Base-by-base conservation (phyloP, 768 basidiomycete species). In the Boletus insuetus region DNA sequence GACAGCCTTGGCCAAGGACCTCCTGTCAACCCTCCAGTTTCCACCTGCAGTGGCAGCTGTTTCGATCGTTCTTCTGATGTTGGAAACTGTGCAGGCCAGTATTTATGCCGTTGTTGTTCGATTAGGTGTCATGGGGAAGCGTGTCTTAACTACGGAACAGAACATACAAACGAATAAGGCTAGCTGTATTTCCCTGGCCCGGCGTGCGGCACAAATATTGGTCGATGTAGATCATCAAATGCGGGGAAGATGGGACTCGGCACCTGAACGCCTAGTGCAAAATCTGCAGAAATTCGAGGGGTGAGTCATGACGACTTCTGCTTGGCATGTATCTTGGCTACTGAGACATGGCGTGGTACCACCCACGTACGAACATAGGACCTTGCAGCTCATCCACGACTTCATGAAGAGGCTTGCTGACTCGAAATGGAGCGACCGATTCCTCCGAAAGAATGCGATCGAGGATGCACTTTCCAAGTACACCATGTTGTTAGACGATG, bases 81-180 rank as follows among this genome's bases (percentile, higher is more conserved):
- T 80, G 48, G 67, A 80, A 58, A 79, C 77, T 0, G 64, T 79
- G 20, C 76, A 81, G 70, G 79, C 77, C 43, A 60, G 69, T 44
- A 11, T 20, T 31, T 3, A 37, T 16, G 35, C 3, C 13, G 19
- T 22, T 31, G 3, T 47, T n/a, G 34, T 51, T 41, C 8, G 13
- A 9, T 20, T 6, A 19, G 0, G 39, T 41, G 17, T 29, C 5
- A 26, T 14, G 24, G 20, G 8, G 12, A 52, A 17, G 9, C n/a
- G 1, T 39, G 7, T 35, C 16, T 47, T 1, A 39, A 46, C n/a
- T 10, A 16, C 39, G 49, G 29, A 42, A 14, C 52, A 73, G 67
- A 54, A 53, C 7, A 63, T 71, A 38, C 67, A 76, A 59, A 65
- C 58, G 9, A 80, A 80, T 48, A 75, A 71, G 54, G 66, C 62